A percentile compares a stretch with the other conserved stretches of the same genome.
phyloP scores from a whole-genome alignment of 345 rosid species.

The Heritiera fomes region DNA sequence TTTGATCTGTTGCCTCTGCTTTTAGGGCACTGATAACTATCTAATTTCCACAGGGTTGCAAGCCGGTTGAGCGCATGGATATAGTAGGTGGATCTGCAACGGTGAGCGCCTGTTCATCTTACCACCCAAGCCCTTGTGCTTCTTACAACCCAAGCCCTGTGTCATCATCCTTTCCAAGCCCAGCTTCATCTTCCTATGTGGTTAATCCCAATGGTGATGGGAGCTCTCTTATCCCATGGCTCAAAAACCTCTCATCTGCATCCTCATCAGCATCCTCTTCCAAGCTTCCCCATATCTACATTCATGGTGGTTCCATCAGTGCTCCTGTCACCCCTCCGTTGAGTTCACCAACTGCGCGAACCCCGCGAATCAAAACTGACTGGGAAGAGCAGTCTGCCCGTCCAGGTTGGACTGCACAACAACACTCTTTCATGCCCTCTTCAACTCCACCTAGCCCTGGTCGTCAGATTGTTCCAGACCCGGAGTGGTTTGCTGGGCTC shows the following conservation, averaged over 20 bases:
- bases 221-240: constrained; percentile 90
- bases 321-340: constrained; percentile 99
- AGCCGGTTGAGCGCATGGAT: constrained; percentile 80
- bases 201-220: constrained; percentile 64
- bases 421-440: constrained; percentile 56
- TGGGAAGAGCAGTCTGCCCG: constrained; percentile 65
- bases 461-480: constrained; percentile 69
- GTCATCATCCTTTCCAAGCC: constrained; percentile 91
- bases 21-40: neutral
- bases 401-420: constrained; percentile 52
- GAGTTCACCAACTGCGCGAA: constrained; percentile 90
- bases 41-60: constrained; percentile 65
- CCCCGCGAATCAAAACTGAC: constrained; percentile 61
- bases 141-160: constrained; percentile 86
- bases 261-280: constrained; percentile 86
- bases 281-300: constrained; percentile 64
- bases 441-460: constrained; percentile 99
- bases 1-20: neutral
- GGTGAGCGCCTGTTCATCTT: constrained; percentile 78
- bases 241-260: constrained; percentile 83
- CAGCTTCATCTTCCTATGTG: constrained; percentile 67
- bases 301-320: constrained; percentile 87
- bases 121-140: constrained; percentile 73
- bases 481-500: constrained; percentile 84
- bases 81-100: constrained; percentile 70